Percentiles rank a stretch among this genome's conserved stretches.
These are phyloP conservation scores for Petunia hybrid DNA, from an alignment of 305 asterid genomes.

Conservation along the genomic window DNA sequence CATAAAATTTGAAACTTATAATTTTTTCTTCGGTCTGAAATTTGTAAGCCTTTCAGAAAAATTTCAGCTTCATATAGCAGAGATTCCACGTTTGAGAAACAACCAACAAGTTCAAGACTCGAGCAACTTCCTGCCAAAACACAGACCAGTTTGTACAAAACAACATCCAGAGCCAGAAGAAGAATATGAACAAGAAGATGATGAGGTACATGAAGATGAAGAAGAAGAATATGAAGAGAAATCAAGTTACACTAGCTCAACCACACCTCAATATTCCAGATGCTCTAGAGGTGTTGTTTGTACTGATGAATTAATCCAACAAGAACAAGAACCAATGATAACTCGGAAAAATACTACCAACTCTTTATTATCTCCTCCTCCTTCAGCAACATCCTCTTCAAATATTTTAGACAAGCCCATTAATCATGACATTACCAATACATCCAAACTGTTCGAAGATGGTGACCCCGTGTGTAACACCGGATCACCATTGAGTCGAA, in stretches of 20 bases:
- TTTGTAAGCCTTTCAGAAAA: constrained; percentile 44
- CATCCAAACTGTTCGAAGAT: constrained; percentile 57
- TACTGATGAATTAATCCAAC: constrained; percentile 51
- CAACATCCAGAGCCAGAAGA: constrained; percentile 42
- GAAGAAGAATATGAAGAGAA: constrained; percentile 51
- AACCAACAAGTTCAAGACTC: constrained; percentile 31
- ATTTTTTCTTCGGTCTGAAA: too few species aligned
- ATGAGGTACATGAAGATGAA: constrained; percentile 41
- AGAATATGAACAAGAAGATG: constrained; percentile 25
- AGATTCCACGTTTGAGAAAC: constrained; percentile 27
- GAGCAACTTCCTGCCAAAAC: constrained; percentile 44
- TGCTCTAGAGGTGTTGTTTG: constrained; percentile 68
- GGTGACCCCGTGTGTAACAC: constrained; percentile 48
- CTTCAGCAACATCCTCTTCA: constrained; percentile 69
- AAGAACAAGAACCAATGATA: constrained; percentile 2
- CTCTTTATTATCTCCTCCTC: constrained; percentile 50
- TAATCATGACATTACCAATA: constrained; percentile 29
- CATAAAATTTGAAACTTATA: too few species aligned
- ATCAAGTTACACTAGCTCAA: constrained; percentile 40
- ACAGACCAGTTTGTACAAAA: constrained; percentile 42
- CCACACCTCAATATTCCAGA: constrained; percentile 42
- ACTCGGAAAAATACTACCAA: constrained; percentile 24
- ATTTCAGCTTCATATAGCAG: constrained; percentile 46
- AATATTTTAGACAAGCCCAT: constrained; percentile 53
- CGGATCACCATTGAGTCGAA: constrained; percentile 64